Conservation (phyloP, 2,329 filamentous ascomycete species). For the Penicillium sp. region DNA sequence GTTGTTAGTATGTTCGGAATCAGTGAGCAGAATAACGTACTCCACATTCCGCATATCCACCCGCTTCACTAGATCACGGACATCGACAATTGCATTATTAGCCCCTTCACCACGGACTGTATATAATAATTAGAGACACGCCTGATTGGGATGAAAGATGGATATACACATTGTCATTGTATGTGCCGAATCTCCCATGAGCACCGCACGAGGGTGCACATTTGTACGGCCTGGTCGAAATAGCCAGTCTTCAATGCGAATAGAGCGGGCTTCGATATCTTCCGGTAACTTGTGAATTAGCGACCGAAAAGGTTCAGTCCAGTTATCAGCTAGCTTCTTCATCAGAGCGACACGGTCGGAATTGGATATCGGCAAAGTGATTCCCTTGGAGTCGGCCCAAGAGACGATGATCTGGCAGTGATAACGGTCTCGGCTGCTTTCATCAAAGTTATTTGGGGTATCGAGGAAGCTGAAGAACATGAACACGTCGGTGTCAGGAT, state of each 20-base stretch:
- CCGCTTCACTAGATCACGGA: constrained; percentile 42
- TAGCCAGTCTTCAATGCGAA: constrained; percentile 50
- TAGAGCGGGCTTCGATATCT: constrained; percentile 42
- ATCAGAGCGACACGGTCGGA: constrained; percentile 43
- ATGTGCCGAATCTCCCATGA: constrained; percentile 56
- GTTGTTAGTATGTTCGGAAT: neutral
- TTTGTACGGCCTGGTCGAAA: constrained; percentile 33
- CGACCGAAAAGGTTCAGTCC: constrained; percentile 49
- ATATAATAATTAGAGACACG: neutral
- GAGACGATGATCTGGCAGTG: constrained; percentile 50
- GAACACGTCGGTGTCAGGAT: constrained; percentile 50
- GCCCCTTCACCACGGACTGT: constrained; percentile 56
- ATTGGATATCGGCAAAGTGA: constrained; percentile 42
- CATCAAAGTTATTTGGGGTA: constrained; percentile 43
- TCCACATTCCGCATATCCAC: constrained; percentile 19
- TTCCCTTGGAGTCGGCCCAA: constrained; percentile 43
- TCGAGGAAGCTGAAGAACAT: constrained; percentile 53
- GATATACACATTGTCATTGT: constrained; percentile 58
- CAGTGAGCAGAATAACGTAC: neutral
- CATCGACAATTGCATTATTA: constrained; percentile 55
- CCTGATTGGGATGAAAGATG: neutral
- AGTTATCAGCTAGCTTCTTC: constrained; percentile 43
- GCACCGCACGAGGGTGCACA: constrained; percentile 39
- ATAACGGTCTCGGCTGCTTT: constrained; percentile 37
- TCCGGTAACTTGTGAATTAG: constrained; percentile 42